A percentile compares a stretch with the other conserved stretches of the same genome.
Evolutionary conservation across 1,284 basidiomycete genomes (phyloP).

Genomic region (Trichosporon sp.): DNA sequence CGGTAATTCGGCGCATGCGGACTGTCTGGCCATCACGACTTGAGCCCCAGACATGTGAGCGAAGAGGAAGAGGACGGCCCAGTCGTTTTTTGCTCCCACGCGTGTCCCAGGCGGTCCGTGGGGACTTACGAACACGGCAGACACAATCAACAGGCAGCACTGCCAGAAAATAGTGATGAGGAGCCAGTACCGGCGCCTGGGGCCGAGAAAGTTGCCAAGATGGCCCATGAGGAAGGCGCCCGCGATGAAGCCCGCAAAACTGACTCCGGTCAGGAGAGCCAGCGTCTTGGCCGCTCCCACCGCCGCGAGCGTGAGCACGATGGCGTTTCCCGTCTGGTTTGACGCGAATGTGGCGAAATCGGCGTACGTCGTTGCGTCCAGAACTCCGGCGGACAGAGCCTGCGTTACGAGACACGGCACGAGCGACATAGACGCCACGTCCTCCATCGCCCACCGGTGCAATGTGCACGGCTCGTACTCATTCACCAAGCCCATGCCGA

Average conservation of each 20-base stretch:
- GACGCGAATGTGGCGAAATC: conserved; percentile 55
- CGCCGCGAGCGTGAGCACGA: conserved; percentile 52
- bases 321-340: conserved; percentile 56
- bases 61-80: conserved; percentile 49
- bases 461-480: conserved; percentile 2
- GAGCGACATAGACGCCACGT: conserved; percentile 37
- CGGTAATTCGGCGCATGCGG: conserved; percentile 43
- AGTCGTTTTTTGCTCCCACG: conserved; percentile 43
- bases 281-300: conserved; percentile 42
- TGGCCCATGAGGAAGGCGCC: conserved; percentile 50
- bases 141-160: conserved; percentile 38
- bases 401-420: conserved; percentile 55
- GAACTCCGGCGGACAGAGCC: conserved; percentile 47
- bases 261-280: conserved; percentile 43
- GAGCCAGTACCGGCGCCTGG: conserved; percentile 48
- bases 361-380: conserved; percentile 55
- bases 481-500: neutral
- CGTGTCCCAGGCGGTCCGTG: conserved; percentile 35
- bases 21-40: conserved; percentile 52
- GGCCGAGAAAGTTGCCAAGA: conserved; percentile 40
- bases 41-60: conserved; percentile 53
- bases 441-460: conserved; percentile 39
- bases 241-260: conserved; percentile 47
- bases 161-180: conserved; percentile 40
- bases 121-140: conserved; percentile 45